Base-by-base conservation (phyloP, 441 rosid genomes). In the Raphanus hybrid region DNA sequence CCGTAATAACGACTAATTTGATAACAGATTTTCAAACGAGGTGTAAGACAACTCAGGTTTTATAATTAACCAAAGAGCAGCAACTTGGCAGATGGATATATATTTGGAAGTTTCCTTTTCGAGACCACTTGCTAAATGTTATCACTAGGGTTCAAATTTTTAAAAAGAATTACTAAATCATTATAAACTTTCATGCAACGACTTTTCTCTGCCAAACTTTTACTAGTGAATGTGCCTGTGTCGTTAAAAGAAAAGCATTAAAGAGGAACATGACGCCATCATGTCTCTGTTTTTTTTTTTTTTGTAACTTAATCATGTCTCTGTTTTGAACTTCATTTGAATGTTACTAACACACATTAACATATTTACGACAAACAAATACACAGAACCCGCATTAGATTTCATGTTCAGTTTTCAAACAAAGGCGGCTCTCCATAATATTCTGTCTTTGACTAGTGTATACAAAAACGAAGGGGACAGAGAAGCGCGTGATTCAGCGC, bases 401-500 rank as follows among this genome's bases (percentile, higher is more conserved):
- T 27, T 50, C 57, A 50, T 50, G 8, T 50, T 14, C 57, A 50
- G 9, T 6, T 52, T 15, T 52, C 20, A 50, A 52, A 52, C 58
- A 52, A 52, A 52, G 58, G 58, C 58, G 58, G 20, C 58, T 52
- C 10, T 52, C 9, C 58, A 15, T 15, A 52, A 6, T 15, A 52
- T 52, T 58, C 23, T 23, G 32, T 23, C 32, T 58, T 59, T 59
- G 32, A 59, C 32, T 18, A 23, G 26, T 23, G 7, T 8, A 64
- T 52, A 8, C 23, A 15, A 52, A 6, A 52, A 15, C 18, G 18
- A 64, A 60, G 2, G 6, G 69, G 15, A 59, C 15, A 73, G 68
- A 69, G 3, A 74, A 48, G 20, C 37, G 82, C 73, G 70, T 69
- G 75, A 79, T 74, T 48, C 69, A 74, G 70, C 75, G 16, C 16